Percentiles rank a stretch among this genome's conserved stretches.
Evolutionary conservation across 2,329 filamentous ascomycete genomes (phyloP).

Genomic region (Paracamarosporium sp.): DNA sequence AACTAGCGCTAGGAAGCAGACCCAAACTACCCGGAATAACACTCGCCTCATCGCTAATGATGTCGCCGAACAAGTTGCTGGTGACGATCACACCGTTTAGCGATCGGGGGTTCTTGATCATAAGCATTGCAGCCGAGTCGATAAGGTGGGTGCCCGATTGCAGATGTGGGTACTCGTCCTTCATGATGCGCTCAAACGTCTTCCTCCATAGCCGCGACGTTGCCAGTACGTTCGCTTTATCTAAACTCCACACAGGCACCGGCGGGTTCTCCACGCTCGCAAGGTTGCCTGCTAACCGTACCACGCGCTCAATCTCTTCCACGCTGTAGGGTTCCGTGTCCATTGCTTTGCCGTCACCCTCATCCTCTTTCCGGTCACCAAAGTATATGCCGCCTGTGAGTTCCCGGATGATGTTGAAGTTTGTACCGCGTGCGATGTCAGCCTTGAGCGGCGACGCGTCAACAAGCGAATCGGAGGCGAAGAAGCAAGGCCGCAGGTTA

Average conservation of each 20-base stretch:
- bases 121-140: slow-evolving; percentile 95
- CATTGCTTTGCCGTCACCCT: slow-evolving; percentile 75
- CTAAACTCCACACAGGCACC: slow-evolving; percentile 81
- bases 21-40: slow-evolving; percentile 93
- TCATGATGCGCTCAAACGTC: slow-evolving; percentile 83
- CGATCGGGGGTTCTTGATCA: slow-evolving; percentile 89
- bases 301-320: slow-evolving; percentile 86
- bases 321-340: slow-evolving; percentile 90
- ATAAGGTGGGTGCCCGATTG: slow-evolving; percentile 89
- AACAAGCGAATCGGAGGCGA: slow-evolving; percentile 85
- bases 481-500: slow-evolving; percentile 95
- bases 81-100: slow-evolving; percentile 93
- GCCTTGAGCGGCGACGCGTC: slow-evolving; percentile 87
- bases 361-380: slow-evolving; percentile 82
- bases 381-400: slow-evolving; percentile 96
- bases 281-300: slow-evolving; percentile 79
- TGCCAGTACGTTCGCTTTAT: slow-evolving; percentile 96
- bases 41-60: slow-evolving; percentile 92
- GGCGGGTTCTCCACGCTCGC: slow-evolving; percentile 79
- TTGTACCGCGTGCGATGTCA: slow-evolving; percentile 81
- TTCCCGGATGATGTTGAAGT: slow-evolving; percentile 93
- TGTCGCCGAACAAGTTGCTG: slow-evolving; percentile 94
- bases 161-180: slow-evolving; percentile 86
- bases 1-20: slow-evolving; percentile 83
- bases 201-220: slow-evolving; percentile 90